Percentiles rank a stretch among this genome's conserved stretches.
Conservation (phyloP, 108 stramenopile species). For the Cyclostephanos tholiformis region DNA sequence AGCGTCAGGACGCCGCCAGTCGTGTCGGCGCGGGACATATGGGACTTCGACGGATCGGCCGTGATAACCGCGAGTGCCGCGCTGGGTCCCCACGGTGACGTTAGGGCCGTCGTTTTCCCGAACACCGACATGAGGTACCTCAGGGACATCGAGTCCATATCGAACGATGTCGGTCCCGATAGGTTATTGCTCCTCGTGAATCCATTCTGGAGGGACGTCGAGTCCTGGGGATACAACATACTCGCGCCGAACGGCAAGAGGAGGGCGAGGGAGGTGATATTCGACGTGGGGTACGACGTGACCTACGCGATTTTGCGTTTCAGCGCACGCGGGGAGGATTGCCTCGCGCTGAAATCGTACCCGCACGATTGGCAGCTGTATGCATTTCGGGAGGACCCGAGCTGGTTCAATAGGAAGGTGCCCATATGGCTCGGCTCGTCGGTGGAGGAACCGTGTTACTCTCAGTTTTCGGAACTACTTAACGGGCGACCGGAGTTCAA, state of each 20-base stretch:
- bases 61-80: conserved; percentile 61
- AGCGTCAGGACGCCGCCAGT: conserved; percentile 39
- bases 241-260: conserved; percentile 75
- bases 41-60: conserved; percentile 90
- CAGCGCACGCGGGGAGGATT: conserved; percentile 76
- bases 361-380: conserved; percentile 90
- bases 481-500: conserved; percentile 74
- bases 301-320: conserved; percentile 69
- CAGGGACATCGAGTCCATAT: conserved; percentile 69
- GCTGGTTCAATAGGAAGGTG: conserved; percentile 51
- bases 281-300: conserved; percentile 67
- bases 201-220: conserved; percentile 85
- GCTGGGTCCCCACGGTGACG: conserved; percentile 53
- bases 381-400: conserved; percentile 74
- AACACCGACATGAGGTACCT: conserved; percentile 84
- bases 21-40: conserved; percentile 73
- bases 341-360: conserved; percentile 80
- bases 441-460: conserved; percentile 64
- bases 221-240: conserved; percentile 84
- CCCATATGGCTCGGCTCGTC: conserved; percentile 72
- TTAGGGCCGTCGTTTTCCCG: conserved; percentile 79
- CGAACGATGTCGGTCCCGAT: conserved; percentile 54
- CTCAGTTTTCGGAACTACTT: conserved; percentile 61
- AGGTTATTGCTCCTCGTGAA: conserved; percentile 75
- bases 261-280: conserved; percentile 71